These are phyloP conservation scores for Globisporangium radiosum DNA, from an alignment of 352 stramenopile genomes.

Conservation along the genomic window DNA sequence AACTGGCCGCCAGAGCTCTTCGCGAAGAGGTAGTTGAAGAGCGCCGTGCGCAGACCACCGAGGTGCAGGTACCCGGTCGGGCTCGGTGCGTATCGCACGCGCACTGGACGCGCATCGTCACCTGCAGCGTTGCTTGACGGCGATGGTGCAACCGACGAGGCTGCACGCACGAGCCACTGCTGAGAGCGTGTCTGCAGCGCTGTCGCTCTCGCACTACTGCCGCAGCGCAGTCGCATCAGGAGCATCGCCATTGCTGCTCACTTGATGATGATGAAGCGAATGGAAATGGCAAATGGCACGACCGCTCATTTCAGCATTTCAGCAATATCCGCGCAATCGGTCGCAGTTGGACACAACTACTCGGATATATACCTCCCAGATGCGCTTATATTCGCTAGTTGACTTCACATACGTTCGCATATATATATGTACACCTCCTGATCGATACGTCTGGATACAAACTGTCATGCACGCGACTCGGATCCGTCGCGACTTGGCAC, in stretches of 20 bases:
- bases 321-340: no score
- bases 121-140: neutral
- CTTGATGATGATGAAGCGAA: no score
- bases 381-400: neutral
- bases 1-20: slow-evolving; percentile 80
- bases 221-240: slow-evolving; percentile 2
- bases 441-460: slow-evolving; percentile 1
- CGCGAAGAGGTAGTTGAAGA: slow-evolving; percentile 92
- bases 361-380: no score
- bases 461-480: neutral
- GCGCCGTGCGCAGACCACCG: slow-evolving; percentile 84
- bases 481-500: neutral
- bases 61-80: slow-evolving; percentile 89
- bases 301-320: no score
- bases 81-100: slow-evolving; percentile 86
- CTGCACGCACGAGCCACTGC: neutral
- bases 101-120: slow-evolving; percentile 22
- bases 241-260: neutral
- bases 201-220: slow-evolving; percentile 3
- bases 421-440: no score
- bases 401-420: neutral
- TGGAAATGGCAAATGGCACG: no score
- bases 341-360: no score
- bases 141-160: neutral
- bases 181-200: slow-evolving; percentile 1